Percentiles rank a stretch among this genome's conserved stretches.
phyloP scores from a whole-genome alignment of 257 asterid species.

The Avicennia marina region DNA sequence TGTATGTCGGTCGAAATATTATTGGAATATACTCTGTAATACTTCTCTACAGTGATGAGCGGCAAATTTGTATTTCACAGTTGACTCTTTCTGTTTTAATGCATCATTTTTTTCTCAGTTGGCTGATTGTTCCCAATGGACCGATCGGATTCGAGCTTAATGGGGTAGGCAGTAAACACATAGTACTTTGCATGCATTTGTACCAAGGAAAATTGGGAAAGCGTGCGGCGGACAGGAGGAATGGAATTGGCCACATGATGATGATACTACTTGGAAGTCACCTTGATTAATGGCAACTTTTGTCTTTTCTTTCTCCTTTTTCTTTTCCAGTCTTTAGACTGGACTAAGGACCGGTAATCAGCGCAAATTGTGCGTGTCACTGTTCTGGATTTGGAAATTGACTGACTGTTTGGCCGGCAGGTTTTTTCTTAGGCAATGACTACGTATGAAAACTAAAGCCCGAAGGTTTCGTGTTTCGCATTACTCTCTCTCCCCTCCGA shows the following conservation, averaged over 20 bases:
- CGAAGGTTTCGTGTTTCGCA: background rate
- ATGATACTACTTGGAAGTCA: background rate
- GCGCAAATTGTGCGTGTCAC: background rate
- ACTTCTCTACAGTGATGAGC: no score
- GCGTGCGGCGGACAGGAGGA: background rate
- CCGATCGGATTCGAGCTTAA: background rate
- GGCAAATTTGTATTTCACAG: no score
- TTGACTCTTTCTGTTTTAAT: no score
- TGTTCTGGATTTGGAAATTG: background rate
- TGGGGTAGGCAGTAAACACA: background rate
- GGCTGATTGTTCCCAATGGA: no score
- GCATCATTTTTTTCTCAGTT: no score
- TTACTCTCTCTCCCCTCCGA: background rate
- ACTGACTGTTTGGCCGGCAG: background rate
- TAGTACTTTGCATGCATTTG: no score
- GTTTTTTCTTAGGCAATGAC: background rate
- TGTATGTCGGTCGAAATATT: no score
- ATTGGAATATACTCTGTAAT: no score
- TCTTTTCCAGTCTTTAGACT: background rate
- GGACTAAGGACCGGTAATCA: constrained; percentile 5
- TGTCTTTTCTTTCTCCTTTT: background rate
- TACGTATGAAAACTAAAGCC: background rate
- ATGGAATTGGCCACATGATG: background rate
- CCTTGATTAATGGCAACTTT: constrained; percentile 17
- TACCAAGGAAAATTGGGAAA: background rate